Base-by-base conservation (phyloP, 2,329 filamentous ascomycete genomes). In the Microascus cirrosus region DNA sequence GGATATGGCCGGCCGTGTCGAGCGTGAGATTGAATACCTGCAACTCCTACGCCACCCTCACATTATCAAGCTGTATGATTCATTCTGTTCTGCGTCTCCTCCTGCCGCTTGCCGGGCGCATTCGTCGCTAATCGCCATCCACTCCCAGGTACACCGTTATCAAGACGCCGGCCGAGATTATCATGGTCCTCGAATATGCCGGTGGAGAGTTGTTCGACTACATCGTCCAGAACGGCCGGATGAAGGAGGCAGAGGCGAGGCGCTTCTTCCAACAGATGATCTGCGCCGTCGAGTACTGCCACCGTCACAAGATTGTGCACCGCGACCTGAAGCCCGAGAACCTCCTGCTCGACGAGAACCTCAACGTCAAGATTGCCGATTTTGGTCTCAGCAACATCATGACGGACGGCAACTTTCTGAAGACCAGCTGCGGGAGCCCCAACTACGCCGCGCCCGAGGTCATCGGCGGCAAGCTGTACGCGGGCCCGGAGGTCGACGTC, bases 251-350 rank as follows among this genome's bases (percentile, higher is more conserved):
- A 60, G 89, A 95, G 70, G 94, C 94, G n/a, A 86, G 94, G 59
- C 90, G 93, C 64, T 96, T 99, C 77, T 99, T 99, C 73, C 94
- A 99, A 73, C 94, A 99, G 73, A 99, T 99, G 74, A 89, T 99
- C 57, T 96, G 94, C 71, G 94, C 94, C 51, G 94, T 99, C 65
- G 94, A 99, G 71, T 99, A 99, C 75, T 99, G 94, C 69, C 94
- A 99, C 74, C 84, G 94, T 61, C 94, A 99, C 77, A 97, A 97
- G 76, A 97, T 99, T 67, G 94, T 97, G 48, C 94, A 99, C 73
- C 87, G 94, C 70, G 94, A 99, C 71, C 76, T 99, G 61, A 99
- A 99, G 72, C 94, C 94, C 11, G 94, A 99, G 77, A 99, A 99
- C 69, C 76, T 99, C 54, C 82, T 99, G 51, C 84, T 99, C 56